Conservation (phyloP, 2,329 filamentous ascomycete genomes). For the Hypoxylon sp. region DNA sequence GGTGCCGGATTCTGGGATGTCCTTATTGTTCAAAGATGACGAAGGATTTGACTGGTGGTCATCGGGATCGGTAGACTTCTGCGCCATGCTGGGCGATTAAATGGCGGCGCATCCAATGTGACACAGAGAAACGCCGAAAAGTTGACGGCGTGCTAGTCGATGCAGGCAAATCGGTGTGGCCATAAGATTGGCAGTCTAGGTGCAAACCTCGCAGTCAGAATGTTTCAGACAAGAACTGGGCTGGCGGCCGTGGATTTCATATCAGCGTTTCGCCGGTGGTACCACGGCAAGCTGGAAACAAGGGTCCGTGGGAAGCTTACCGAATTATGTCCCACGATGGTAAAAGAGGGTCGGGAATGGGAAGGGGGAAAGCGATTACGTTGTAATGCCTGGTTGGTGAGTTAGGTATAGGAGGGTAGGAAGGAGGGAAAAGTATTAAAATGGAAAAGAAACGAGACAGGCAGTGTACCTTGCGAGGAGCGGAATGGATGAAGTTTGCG, state of each 20-base stretch:
- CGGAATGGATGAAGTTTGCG: slow-evolving; percentile 34
- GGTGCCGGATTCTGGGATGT: slow-evolving; percentile 47
- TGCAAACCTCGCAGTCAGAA: slow-evolving; percentile 44
- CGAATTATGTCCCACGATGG: slow-evolving; percentile 42
- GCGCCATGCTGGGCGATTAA: slow-evolving; percentile 54
- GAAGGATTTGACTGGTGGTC: slow-evolving; percentile 54
- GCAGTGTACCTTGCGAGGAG: slow-evolving; percentile 42
- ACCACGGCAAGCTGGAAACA: slow-evolving; percentile 44
- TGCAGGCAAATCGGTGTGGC: slow-evolving; percentile 46
- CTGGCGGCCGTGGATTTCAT: slow-evolving; percentile 39
- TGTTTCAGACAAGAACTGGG: slow-evolving; percentile 45
- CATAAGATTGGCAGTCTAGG: slow-evolving; percentile 47
- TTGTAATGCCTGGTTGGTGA: slow-evolving; percentile 27
- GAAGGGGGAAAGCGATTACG: slow-evolving; percentile 26
- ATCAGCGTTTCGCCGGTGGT: slow-evolving; percentile 43
- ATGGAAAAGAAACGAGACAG: slow-evolving; percentile 35
- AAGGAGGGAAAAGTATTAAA: slow-evolving; percentile 19
- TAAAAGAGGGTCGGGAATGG: slow-evolving; percentile 23
- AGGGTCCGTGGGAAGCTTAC: slow-evolving; percentile 44
- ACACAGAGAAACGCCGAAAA: slow-evolving; percentile 51
- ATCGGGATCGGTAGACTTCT: slow-evolving; percentile 52
- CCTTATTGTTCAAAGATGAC: slow-evolving; percentile 52
- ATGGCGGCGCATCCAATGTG: slow-evolving; percentile 53
- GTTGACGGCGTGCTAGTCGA: slow-evolving; percentile 46
- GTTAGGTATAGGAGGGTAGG: slow-evolving; percentile 21